Evolutionary conservation across 176 grass and related monocot species (phyloP).

Genomic region (Metroxylon sagu): DNA sequence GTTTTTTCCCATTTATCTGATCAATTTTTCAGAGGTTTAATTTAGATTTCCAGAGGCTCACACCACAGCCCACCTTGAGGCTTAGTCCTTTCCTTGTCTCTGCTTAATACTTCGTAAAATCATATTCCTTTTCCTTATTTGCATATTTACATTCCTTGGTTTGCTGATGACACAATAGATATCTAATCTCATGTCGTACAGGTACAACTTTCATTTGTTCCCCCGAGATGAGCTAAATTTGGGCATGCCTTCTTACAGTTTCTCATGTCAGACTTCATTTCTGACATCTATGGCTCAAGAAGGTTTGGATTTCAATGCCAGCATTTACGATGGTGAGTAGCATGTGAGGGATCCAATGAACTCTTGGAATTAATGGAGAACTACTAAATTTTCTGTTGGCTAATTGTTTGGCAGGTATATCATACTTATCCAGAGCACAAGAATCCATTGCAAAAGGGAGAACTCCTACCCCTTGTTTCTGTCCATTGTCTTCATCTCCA

Average conservation of each 20-base stretch:
- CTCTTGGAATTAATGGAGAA: too few species aligned
- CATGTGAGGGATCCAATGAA: too few species aligned
- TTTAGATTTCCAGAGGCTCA: too few species aligned
- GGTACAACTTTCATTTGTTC: conserved; percentile 97
- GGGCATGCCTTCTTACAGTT: conserved; percentile 82
- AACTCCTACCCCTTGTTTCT: conserved; percentile 23
- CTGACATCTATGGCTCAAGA: conserved; percentile 68
- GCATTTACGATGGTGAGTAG: conserved; percentile 80
- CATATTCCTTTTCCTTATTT: too few species aligned
- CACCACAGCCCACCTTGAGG: too few species aligned
- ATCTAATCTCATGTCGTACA: conserved; percentile 18
- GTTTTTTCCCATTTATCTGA: too few species aligned
- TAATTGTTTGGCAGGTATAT: conserved; percentile 50
- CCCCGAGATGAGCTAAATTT: conserved; percentile 67
- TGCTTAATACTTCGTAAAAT: too few species aligned
- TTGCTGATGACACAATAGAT: too few species aligned
- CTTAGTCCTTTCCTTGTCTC: too few species aligned
- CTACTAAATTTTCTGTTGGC: too few species aligned
- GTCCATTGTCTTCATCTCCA: conserved; percentile 17
- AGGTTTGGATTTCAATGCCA: conserved; percentile 97
- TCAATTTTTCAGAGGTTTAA: too few species aligned
- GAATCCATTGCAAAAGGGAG: conserved; percentile 66
- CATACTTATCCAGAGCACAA: conserved; percentile 92
- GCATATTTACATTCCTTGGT: too few species aligned
- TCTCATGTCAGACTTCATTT: conserved; percentile 85